A percentile compares a stretch with the other conserved stretches of the same genome.
Evolutionary conservation across 2,329 filamentous ascomycete genomes (phyloP).

Genomic region (Metarhizium rileyi): DNA sequence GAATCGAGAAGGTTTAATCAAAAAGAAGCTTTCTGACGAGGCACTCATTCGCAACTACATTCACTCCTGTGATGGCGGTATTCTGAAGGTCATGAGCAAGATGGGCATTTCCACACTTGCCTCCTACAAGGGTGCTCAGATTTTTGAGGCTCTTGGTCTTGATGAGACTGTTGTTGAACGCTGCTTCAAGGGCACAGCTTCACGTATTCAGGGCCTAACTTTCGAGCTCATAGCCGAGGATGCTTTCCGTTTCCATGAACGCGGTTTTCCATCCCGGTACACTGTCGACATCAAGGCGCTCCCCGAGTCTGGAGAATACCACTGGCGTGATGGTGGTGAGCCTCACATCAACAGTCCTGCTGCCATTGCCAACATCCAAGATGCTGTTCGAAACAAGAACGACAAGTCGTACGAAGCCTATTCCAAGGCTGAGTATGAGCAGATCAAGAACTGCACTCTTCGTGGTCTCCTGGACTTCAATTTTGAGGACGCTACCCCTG

Average conservation of each 20-base stretch:
- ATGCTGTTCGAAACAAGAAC: constrained; percentile 93
- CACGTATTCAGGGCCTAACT: constrained; percentile 86
- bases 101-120: constrained; percentile 98
- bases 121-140: constrained; percentile 96
- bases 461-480: constrained; percentile 93
- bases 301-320: constrained; percentile 89
- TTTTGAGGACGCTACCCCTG: constrained; percentile 74
- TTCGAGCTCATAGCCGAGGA: constrained; percentile 92
- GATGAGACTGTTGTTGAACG: constrained; percentile 87
- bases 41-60: constrained; percentile 91
- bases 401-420: constrained; percentile 98
- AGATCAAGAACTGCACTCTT: constrained; percentile 92
- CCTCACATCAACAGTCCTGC: constrained; percentile 90
- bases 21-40: constrained; percentile 76
- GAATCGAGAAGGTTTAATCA: constrained; percentile 84
- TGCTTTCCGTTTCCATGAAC: constrained; percentile 89
- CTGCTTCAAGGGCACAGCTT: constrained; percentile 90
- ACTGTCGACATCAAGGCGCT: constrained; percentile 72
- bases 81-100: constrained; percentile 98
- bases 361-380: constrained; percentile 93
- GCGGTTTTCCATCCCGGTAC: constrained; percentile 73
- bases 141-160: constrained; percentile 90
- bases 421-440: constrained; percentile 84
- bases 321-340: constrained; percentile 95
- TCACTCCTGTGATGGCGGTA: constrained; percentile 90